Percentiles rank a stretch among this genome's conserved stretches.
Conservation (phyloP, 768 basidiomycete species). For the Boletus rubescentipes region DNA sequence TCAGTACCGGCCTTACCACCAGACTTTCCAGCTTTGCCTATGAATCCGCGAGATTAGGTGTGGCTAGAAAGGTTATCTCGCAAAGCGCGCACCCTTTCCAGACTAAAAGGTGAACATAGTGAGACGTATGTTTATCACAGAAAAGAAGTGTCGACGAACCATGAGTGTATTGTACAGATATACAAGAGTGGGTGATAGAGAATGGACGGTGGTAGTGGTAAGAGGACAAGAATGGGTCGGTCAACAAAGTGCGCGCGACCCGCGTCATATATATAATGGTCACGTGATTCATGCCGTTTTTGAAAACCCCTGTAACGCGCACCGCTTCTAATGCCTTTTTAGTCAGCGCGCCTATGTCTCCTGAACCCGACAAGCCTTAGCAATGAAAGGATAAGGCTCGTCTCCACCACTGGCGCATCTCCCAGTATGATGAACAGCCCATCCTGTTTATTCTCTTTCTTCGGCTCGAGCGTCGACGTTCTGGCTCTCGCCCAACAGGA, state of each 20-base stretch:
- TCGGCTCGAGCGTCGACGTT: conserved; percentile 56
- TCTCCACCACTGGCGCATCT: too few relatives aligned
- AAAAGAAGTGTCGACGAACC: conserved; percentile 18
- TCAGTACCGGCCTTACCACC: conserved; percentile 50
- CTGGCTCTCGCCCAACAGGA: conserved; percentile 62
- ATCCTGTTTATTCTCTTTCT: conserved; percentile 71
- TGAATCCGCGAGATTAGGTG: conserved; percentile 10
- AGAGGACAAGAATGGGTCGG: conserved; percentile 26
- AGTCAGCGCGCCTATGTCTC: too few relatives aligned
- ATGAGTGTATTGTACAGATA: conserved; percentile 25
- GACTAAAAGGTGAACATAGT: conserved; percentile 19
- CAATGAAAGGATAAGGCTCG: too few relatives aligned
- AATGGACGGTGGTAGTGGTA: conserved; percentile 25
- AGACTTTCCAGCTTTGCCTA: conserved; percentile 51
- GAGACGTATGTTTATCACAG: conserved; percentile 3
- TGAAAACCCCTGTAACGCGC: background rate
- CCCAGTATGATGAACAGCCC: conserved; percentile 76
- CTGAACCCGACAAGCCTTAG: too few relatives aligned
- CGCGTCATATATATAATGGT: conserved; percentile 35
- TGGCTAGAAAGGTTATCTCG: background rate
- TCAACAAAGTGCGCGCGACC: conserved; percentile 33
- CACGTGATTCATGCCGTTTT: conserved; percentile 27
- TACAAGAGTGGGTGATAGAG: conserved; percentile 9
- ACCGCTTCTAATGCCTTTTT: background rate
- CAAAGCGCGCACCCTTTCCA: conserved; percentile 29